phyloP scores from a whole-genome alignment of 768 basidiomycete species.

The Asterophora parasitica region DNA sequence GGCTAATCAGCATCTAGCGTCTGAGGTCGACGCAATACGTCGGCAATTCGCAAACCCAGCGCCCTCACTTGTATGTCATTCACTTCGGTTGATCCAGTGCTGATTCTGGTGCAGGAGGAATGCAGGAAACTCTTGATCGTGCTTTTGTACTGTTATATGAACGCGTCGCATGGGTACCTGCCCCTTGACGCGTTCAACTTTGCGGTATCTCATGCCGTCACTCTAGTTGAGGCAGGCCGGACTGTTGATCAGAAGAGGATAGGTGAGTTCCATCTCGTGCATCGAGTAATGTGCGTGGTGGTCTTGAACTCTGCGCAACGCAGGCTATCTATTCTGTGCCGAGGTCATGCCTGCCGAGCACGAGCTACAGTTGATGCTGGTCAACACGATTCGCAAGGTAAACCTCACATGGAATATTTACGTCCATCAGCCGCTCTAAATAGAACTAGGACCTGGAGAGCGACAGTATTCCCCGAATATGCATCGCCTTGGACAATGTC shows the following conservation, averaged over 20 bases:
- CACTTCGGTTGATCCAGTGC: conserved; percentile 10
- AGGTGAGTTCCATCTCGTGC: conserved; percentile 36
- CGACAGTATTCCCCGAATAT: conserved; percentile 47
- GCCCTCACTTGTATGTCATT: conserved; percentile 46
- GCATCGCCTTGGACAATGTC: conserved; percentile 68
- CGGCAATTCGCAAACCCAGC: conserved; percentile 44
- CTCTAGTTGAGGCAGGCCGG: conserved; percentile 65
- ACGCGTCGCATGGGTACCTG: conserved; percentile 38
- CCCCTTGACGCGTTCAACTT: conserved; percentile 52
- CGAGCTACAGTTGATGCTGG: conserved; percentile 76
- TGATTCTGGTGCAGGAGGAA: conserved; percentile 42
- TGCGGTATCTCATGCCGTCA: conserved; percentile 72
- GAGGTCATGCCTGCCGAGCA: conserved; percentile 66
- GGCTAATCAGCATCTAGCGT: conserved; percentile 56
- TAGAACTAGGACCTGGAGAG: conserved; percentile 65
- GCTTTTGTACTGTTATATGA: conserved; percentile 64
- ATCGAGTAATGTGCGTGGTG: neutral
- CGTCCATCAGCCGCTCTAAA: neutral
- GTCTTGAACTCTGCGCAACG: conserved; percentile 2
- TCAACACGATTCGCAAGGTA: conserved; percentile 84
- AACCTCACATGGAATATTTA: neutral
- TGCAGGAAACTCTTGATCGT: conserved; percentile 64
- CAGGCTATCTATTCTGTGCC: conserved; percentile 77
- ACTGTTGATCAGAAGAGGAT: conserved; percentile 61
- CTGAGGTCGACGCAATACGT: conserved; percentile 57